Evolutionary conservation across 2,329 filamentous ascomycete genomes (phyloP), one percentile per base, ranked within the genome.

Genomic region (Zymoseptoria passerinii): DNA sequence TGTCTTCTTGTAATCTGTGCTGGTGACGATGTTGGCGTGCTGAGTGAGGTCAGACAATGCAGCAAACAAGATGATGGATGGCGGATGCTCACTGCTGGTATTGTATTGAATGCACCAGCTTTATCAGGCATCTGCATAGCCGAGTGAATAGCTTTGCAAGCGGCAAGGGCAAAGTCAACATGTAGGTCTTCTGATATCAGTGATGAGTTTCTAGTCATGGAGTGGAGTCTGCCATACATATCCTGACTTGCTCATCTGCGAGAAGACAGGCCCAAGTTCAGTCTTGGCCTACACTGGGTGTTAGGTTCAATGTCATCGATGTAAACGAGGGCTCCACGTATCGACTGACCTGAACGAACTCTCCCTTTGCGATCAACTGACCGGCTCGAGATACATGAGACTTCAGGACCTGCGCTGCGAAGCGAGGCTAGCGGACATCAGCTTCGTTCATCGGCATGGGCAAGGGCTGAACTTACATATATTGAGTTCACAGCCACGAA

Each of bases 401-500:
- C 44, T 57, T 54, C 16, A 65, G 53, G 4, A 59, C 54, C 23
- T 55, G 51, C 48, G 57, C 56, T 18, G 59, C 61, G 29, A 61
- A 61, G 9, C 53, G 58, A 23, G 56, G 58, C 54, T 59, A n/a
- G 44, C 23, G 28, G 19, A n/a, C 4, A 8, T 52, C 13, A 52
- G 53, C 50, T 4, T 19, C 18, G 8, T 35, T 56, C 51, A 54
- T 48, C 16, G 5, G 23, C 27, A 20, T 13, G n/a, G 13, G 18
- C 50, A 28, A 48, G 19, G 13, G 28, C 49, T 10, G 2, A 3
- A 71, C 79, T 64, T 74, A 83, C 81, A 64, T 81, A 74, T 9
- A 80, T 73, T 2, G 76, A 79, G 64, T 82, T 82, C 23, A 75
- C 75, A 48, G 83, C 68, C 44, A 84, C 77, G 65, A 81, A 82